Percentiles rank a stretch among this genome's conserved stretches.
Evolutionary conservation across 306 rosid genomes (phyloP).

Genomic region (Citrullus amarus): DNA sequence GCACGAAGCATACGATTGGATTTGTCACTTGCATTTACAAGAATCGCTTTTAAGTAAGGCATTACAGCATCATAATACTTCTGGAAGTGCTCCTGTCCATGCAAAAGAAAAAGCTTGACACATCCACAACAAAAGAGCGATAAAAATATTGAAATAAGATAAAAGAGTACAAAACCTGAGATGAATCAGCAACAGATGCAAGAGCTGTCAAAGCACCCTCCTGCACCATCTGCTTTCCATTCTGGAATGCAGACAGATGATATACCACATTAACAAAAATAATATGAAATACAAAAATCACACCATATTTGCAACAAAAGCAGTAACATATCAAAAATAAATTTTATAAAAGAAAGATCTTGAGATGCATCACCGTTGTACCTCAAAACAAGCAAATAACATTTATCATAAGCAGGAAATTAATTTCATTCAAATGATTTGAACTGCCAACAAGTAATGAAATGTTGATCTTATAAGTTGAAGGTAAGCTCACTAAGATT

Average conservation of each 20-base stretch:
- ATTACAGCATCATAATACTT: slow-evolving; percentile 91
- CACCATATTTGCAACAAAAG: neutral
- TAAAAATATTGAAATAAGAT: neutral
- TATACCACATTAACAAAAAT: neutral
- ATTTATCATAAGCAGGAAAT: neutral
- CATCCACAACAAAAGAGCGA: neutral
- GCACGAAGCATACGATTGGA: slow-evolving; percentile 98
- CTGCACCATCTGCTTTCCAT: slow-evolving; percentile 99
- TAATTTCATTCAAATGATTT: neutral
- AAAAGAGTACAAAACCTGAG: slow-evolving; percentile 53
- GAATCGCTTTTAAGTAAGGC: slow-evolving; percentile 87
- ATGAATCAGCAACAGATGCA: slow-evolving; percentile 99
- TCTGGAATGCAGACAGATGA: slow-evolving; percentile 24
- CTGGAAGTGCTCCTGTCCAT: slow-evolving; percentile 70
- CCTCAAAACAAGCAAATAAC: neutral
- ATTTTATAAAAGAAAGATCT: neutral
- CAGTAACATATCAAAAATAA: neutral
- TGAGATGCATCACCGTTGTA: neutral
- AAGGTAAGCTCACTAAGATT: neutral
- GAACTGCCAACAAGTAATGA: neutral
- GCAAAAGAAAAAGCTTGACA: neutral
- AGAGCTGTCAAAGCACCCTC: slow-evolving; percentile 98
- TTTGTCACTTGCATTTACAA: slow-evolving; percentile 88
- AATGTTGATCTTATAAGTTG: neutral
- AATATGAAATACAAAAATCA: neutral